Conservation (phyloP, 805 yeast species). For the Ogataea henricii region DNA sequence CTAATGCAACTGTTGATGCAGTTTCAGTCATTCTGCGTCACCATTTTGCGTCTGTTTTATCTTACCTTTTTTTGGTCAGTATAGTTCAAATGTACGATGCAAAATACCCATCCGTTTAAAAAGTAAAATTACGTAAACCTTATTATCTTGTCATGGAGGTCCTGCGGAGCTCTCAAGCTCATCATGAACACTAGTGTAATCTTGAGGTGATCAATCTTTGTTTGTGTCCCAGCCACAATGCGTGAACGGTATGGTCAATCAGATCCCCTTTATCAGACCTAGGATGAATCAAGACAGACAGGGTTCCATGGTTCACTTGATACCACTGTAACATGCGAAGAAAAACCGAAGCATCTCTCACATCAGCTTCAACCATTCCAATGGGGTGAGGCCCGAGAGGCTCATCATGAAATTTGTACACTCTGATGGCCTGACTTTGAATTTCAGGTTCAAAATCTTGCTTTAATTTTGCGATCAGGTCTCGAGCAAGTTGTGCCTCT, state of each 20-base stretch:
- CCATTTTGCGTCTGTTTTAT: background rate
- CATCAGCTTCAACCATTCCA: constrained; percentile 60
- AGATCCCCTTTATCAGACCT: constrained; percentile 42
- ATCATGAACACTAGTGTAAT: background rate
- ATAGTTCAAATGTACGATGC: background rate
- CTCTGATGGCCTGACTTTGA: constrained; percentile 42
- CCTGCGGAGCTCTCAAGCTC: background rate
- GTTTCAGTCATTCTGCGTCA: background rate
- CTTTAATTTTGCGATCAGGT: constrained; percentile 26
- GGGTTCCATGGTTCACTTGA: constrained; percentile 52
- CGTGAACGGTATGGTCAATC: constrained; percentile 53
- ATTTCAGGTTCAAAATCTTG: constrained; percentile 27
- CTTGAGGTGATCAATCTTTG: constrained; percentile 18
- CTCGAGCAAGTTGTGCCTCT: constrained; percentile 38
- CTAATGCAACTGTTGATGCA: background rate
- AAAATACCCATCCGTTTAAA: constrained; percentile 4
- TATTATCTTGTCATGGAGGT: too few species aligned
- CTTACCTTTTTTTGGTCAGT: background rate
- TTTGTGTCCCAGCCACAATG: constrained; percentile 55
- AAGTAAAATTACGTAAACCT: background rate
- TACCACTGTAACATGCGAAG: constrained; percentile 49
- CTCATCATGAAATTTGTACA: constrained; percentile 46
- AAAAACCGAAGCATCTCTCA: constrained; percentile 47
- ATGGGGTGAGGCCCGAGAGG: constrained; percentile 63
- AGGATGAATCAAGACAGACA: constrained; percentile 60